Evolutionary conservation across 768 basidiomycete species (phyloP).

Genomic region (Hypholoma fasciculare): DNA sequence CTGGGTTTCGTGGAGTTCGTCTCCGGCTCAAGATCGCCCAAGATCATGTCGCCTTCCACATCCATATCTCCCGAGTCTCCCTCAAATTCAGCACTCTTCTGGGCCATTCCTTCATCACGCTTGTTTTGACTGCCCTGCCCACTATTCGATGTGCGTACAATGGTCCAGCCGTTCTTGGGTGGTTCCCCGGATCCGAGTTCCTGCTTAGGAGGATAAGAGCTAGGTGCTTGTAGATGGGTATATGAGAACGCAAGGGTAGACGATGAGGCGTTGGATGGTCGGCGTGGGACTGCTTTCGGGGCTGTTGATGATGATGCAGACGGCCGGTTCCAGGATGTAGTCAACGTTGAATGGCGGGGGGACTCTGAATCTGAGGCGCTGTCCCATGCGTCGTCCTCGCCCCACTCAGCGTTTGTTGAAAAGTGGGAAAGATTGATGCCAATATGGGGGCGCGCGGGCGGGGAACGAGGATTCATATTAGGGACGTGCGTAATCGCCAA

Average conservation of each 20-base stretch:
- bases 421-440: constrained; percentile 56
- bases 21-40: constrained; percentile 75
- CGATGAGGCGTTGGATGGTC: constrained; percentile 40
- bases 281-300: constrained; percentile 57
- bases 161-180: constrained; percentile 74
- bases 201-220: constrained; percentile 67
- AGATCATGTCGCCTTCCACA: constrained; percentile 73
- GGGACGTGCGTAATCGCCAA: background rate
- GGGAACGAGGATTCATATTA: constrained; percentile 57
- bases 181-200: constrained; percentile 34
- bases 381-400: constrained; percentile 89
- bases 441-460: constrained; percentile 74
- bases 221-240: constrained; percentile 75
- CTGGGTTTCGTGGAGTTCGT: constrained; percentile 23
- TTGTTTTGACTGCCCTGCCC: constrained; percentile 19
- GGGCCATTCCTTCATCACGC: constrained; percentile 12
- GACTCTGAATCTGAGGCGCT: constrained; percentile 79
- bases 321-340: constrained; percentile 43
- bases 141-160: constrained; percentile 49
- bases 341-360: constrained; percentile 52
- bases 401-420: constrained; percentile 58
- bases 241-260: constrained; percentile 78
- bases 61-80: constrained; percentile 52
- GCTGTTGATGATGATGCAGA: constrained; percentile 36
- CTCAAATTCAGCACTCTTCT: constrained; percentile 17